These are phyloP conservation scores for Cutaneotrichosporon sp. DNA, from an alignment of 1,284 basidiomycete species.

Conservation along the genomic window DNA sequence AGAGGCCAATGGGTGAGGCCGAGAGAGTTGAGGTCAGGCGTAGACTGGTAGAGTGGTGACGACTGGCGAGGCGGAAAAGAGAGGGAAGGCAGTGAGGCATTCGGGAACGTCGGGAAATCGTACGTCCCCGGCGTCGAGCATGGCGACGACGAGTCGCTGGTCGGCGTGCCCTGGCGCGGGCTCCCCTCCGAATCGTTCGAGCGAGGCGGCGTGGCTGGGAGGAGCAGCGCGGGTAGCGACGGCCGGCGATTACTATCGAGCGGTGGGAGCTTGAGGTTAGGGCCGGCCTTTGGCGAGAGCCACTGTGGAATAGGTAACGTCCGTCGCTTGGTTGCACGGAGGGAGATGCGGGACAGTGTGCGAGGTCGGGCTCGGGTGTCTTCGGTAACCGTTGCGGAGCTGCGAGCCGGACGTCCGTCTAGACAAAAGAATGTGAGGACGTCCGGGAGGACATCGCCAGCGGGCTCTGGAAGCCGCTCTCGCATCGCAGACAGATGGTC, in stretches of 20 bases:
- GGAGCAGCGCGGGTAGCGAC: slow-evolving; percentile 30
- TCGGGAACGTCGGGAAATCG: not conserved
- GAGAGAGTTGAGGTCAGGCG: slow-evolving; percentile 12
- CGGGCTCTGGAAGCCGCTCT: slow-evolving; percentile 16
- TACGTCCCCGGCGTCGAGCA: slow-evolving; percentile 6
- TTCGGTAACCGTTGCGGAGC: not conserved
- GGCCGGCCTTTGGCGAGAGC: slow-evolving; percentile 25
- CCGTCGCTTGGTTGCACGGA: slow-evolving; percentile 21
- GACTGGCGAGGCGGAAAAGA: not conserved
- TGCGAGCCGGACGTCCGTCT: slow-evolving; percentile 10
- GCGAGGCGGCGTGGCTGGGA: not conserved
- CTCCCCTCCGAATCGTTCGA: not conserved
- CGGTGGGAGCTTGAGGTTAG: slow-evolving; percentile 16
- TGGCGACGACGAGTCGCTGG: slow-evolving; percentile 7
- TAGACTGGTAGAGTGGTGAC: slow-evolving; percentile 1
- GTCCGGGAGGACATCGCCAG: slow-evolving; percentile 10
- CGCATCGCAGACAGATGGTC: slow-evolving; percentile 18
- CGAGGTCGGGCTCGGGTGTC: slow-evolving; percentile 6
- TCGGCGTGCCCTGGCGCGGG: slow-evolving; percentile 1
- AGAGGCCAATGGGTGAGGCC: slow-evolving; percentile 6
- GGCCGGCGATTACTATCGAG: slow-evolving; percentile 32
- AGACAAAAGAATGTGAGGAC: slow-evolving; percentile 20
- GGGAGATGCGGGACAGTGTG: slow-evolving; percentile 20
- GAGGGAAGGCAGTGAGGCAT: not conserved
- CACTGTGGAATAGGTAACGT: slow-evolving; percentile 27